Base-by-base conservation (phyloP, 148 eudicot species). In the Chenopodium suecicum region DNA sequence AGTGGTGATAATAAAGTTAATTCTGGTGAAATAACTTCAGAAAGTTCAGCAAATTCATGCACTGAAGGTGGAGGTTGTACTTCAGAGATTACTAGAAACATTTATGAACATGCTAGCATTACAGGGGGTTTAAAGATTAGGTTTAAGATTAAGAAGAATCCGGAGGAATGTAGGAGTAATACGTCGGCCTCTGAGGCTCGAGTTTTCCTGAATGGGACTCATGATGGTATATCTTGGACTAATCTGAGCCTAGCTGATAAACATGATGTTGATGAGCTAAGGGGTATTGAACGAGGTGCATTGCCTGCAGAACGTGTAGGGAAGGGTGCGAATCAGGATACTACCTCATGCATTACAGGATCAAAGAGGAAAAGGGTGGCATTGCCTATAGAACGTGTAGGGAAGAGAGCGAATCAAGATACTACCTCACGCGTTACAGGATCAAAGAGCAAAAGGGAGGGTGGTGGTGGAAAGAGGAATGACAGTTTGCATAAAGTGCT, bases 401-500 rank as follows among this genome's bases (percentile, higher is more conserved):
- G 77, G 22, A 80, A 80, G 73, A 73, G 27, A 34, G 27, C 73
- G 64, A 34, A 37, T 23, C 82, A 80, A 79, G 78, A 83, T 75
- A 48, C 80, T 74, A 76, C 63, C 68, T 67, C 86, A 78, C 70
- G 79, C 78, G 67, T 81, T 37, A 63, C 77, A 78, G 81, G 76
- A 81, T 84, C 77, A 23, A 85, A 46, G 9, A 91, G 85, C 82
- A 85, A 75, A 84, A 64, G 75, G 75, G 70, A 60, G 70, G 89
- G 85, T 60, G 83, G 88, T 82, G 89, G 93, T 78, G 66, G 73
- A 23, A 91, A 89, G 83, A 93, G 97, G 93, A 91, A 90, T 86
- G 98, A 96, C 81, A 84, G 16, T 46, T 46, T 96, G 78, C 99
- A 96, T 79, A 83, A 92, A 27, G 77, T 90, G 71, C 93, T 96